Conservation (phyloP, 2,329 filamentous ascomycete genomes). For the Lachnum nothofagi region DNA sequence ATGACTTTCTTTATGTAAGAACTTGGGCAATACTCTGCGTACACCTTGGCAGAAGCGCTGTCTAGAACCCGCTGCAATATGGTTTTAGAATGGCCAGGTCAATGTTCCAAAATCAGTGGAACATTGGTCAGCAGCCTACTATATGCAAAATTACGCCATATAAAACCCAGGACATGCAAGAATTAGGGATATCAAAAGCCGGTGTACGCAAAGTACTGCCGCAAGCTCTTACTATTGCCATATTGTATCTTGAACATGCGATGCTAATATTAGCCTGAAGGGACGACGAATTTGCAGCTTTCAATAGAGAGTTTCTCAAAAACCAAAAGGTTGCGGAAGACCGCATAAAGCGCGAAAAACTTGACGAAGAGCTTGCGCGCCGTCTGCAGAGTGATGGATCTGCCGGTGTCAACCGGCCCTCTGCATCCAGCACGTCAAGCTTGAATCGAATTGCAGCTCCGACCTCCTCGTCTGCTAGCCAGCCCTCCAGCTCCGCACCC, state of each 20-base stretch:
- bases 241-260: background rate
- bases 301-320: conserved; percentile 14
- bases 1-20: too few species aligned
- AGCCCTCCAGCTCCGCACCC: conserved; percentile 10
- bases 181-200: too few species aligned
- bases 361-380: conserved; percentile 33
- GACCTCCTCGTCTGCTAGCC: background rate
- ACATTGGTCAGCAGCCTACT: too few species aligned
- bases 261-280: conserved; percentile 16
- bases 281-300: conserved; percentile 24
- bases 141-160: too few species aligned
- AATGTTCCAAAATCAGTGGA: too few species aligned
- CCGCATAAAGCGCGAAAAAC: conserved; percentile 34
- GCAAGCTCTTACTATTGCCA: too few species aligned
- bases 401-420: background rate
- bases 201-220: too few species aligned
- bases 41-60: too few species aligned
- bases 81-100: too few species aligned
- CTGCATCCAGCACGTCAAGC: background rate
- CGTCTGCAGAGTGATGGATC: conserved; percentile 20
- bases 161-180: too few species aligned
- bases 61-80: too few species aligned
- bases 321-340: conserved; percentile 36
- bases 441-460: background rate
- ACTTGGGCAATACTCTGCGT: too few species aligned